Evolutionary conservation across 805 yeast genomes (phyloP).

Genomic region (Ogataea methanolica): DNA sequence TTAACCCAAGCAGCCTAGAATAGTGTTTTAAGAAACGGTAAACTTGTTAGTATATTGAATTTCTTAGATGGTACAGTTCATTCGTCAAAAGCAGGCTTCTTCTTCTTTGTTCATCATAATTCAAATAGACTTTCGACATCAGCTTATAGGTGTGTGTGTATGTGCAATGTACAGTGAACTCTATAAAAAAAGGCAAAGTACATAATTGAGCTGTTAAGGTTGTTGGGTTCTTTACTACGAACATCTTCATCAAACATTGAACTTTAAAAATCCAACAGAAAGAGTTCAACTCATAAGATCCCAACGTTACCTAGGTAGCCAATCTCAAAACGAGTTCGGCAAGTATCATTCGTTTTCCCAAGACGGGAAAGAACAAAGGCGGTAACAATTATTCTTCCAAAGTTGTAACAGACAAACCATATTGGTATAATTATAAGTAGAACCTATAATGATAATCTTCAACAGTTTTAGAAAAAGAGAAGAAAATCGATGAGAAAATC

Average conservation of each 20-base stretch:
- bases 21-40: background rate
- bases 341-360: conserved; percentile 31
- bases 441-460: background rate
- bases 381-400: conserved; percentile 80
- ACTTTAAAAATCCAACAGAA: conserved; percentile 23
- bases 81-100: background rate
- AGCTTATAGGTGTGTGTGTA: background rate
- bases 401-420: conserved; percentile 90
- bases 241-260: conserved; percentile 32
- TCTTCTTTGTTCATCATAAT: background rate
- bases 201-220: conserved; percentile 9
- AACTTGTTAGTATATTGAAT: conserved; percentile 8
- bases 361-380: conserved; percentile 47
- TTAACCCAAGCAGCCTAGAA: conserved; percentile 97
- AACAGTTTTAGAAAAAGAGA: conserved; percentile 11
- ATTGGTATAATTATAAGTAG: conserved; percentile 32
- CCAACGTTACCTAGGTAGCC: conserved; percentile 36
- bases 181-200: background rate
- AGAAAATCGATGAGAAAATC: conserved; percentile 38
- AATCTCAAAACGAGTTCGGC: conserved; percentile 41
- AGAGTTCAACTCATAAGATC: conserved; percentile 82
- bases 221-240: conserved; percentile 94
- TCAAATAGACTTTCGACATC: background rate
- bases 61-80: background rate
- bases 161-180: background rate